These are phyloP conservation scores for Dioszegia crocea DNA, from an alignment of 768 basidiomycete genomes.

Conservation along the genomic window DNA sequence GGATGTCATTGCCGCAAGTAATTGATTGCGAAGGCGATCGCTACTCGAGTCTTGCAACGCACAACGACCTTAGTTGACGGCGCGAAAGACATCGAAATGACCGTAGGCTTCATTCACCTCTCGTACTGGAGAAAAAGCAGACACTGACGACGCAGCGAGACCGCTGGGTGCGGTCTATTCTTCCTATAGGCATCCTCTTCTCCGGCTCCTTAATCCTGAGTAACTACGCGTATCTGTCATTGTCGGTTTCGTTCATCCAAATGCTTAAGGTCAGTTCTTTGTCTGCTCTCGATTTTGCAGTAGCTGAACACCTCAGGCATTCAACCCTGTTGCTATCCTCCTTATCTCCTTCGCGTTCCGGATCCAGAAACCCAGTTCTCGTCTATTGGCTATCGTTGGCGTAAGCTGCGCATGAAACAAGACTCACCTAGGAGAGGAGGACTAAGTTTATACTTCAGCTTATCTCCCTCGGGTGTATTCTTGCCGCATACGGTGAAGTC, in stretches of 20 bases:
- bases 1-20: neutral
- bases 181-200: constrained; percentile 92
- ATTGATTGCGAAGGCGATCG: constrained; percentile 29
- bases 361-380: constrained; percentile 78
- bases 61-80: constrained; percentile 48
- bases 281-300: neutral
- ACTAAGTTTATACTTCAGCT: constrained; percentile 51
- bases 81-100: constrained; percentile 58
- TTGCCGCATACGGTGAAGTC: constrained; percentile 77
- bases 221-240: constrained; percentile 87
- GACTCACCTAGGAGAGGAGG: neutral
- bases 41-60: constrained; percentile 45
- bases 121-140: neutral
- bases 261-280: constrained; percentile 74
- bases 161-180: constrained; percentile 71
- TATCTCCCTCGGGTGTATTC: constrained; percentile 74
- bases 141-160: constrained; percentile 32
- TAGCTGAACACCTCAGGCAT: constrained; percentile 24
- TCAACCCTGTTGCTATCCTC: constrained; percentile 54
- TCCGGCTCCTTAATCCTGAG: constrained; percentile 84
- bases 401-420: too few relatives aligned
- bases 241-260: constrained; percentile 91
- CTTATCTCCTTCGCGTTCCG: constrained; percentile 89
- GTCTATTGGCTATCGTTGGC: constrained; percentile 73
- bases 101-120: constrained; percentile 40